Conservation (phyloP, 2,329 filamentous ascomycete species). For the Phialophora tarda region DNA sequence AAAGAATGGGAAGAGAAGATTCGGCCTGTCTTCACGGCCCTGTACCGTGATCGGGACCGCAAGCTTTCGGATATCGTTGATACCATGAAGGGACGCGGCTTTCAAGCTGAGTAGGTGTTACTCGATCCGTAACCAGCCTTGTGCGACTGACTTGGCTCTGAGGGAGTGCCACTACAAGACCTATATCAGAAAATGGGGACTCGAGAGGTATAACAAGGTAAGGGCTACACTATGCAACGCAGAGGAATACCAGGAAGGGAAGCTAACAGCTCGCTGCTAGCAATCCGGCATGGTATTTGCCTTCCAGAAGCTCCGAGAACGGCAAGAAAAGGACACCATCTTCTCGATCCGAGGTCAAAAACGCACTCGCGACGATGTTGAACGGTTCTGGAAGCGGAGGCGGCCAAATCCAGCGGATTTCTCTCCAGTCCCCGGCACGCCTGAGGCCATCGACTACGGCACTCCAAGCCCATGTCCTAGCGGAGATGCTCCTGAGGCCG, state of each 20-base stretch:
- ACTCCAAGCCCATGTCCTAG: conserved; percentile 7
- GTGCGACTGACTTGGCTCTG: not conserved
- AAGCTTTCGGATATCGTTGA: conserved; percentile 3
- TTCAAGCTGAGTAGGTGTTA: conserved; percentile 2
- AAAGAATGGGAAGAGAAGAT: conserved; percentile 15
- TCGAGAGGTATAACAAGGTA: conserved; percentile 10
- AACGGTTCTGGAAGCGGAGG: not conserved
- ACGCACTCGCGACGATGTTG: not conserved
- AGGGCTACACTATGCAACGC: not conserved
- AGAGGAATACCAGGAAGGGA: not conserved
- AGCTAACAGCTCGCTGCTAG: not conserved
- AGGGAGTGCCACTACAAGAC: conserved; percentile 11
- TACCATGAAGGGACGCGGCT: not conserved
- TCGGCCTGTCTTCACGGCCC: conserved; percentile 6
- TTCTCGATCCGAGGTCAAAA: conserved; percentile 8
- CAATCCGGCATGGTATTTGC: conserved; percentile 11
- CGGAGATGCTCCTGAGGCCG: not conserved
- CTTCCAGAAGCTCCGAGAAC: conserved; percentile 5
- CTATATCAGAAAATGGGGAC: conserved; percentile 7
- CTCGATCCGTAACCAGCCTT: not conserved
- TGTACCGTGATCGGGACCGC: not conserved
- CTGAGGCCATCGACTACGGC: not conserved
- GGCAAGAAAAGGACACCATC: not conserved
- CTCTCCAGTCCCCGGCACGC: not conserved
- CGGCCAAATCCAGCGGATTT: conserved; percentile 8